Evolutionary conservation across 1,284 basidiomycete genomes (phyloP), one percentile per base, ranked within the genome.

Genomic region (Papiliotrema nemorosa): DNA sequence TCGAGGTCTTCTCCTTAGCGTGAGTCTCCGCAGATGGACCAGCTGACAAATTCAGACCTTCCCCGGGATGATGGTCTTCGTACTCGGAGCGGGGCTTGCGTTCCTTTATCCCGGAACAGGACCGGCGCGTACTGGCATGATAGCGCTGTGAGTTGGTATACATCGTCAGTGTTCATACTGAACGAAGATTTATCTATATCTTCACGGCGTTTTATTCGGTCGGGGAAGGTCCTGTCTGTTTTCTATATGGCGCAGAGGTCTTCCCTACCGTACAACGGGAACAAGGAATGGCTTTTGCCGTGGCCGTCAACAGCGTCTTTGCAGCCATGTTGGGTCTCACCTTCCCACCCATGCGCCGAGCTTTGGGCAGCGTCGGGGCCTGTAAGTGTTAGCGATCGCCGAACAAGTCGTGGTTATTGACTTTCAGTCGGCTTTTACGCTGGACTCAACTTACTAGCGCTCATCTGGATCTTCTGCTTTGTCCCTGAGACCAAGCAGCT

Each of bases 181-280:
- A 10, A 10, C n/a, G 12, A 39, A 60, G 60, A 42, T 83, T 83
- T 43, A 79, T 85, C 55, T 70, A 72, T 58, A 27, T 72, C 80
- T 86, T 69, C 59, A 62, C 69, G 42, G 62, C 63, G 44, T 56
- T 49, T 43, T 72, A 72, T 51, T 66, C 63, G 1, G 51, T 69
- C 3, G 85, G 86, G 21, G 85, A 87, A 71, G 87, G 88, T 0
- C 88, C 89, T 6, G 88, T 90, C 3, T 86, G 87, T 0, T 74
- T 74, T 60, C 61, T 62, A 22, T 80, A 80, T 63, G 75, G 73
- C 6, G 78, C 79, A 36, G 78, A 79, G 60, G 78, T 77, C 5
- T 79, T 78, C 73, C 77, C 77, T 25, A 69, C 78, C 3, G 73
- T 72, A 29, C 73, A 78, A 34, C 73, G 79, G 54, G 78, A 81